phyloP scores from a whole-genome alignment of 495 filamentous ascomycete genomes.

The Talaromyces ruber region DNA sequence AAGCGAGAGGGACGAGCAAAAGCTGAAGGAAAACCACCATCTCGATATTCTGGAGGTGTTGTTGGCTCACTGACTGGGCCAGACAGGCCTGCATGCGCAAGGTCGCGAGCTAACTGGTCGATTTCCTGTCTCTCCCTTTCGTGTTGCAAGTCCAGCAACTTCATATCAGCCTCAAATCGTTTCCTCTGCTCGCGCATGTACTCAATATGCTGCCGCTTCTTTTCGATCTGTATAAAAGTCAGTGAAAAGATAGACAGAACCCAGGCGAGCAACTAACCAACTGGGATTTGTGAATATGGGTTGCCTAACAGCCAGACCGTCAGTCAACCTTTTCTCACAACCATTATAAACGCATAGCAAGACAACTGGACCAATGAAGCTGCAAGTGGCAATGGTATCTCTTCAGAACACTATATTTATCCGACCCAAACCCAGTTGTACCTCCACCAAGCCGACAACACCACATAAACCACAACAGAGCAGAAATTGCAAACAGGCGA shows the following conservation, averaged over 20 bases:
- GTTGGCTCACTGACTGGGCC: slow-evolving; percentile 88
- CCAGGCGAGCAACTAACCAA: slow-evolving; percentile 22
- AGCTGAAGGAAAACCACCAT: slow-evolving; percentile 62
- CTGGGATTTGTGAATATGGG: slow-evolving; percentile 29
- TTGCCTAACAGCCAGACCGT: slow-evolving; percentile 17
- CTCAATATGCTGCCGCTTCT: slow-evolving; percentile 84
- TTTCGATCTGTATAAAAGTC: slow-evolving; percentile 60
- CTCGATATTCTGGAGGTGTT: slow-evolving; percentile 90
- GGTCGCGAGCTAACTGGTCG: slow-evolving; percentile 67
- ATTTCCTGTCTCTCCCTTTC: slow-evolving; percentile 74
- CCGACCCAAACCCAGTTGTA: background rate
- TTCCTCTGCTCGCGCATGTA: slow-evolving; percentile 74
- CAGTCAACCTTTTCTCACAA: background rate
- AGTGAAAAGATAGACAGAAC: background rate
- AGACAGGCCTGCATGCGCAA: slow-evolving; percentile 51
- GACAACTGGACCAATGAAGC: background rate
- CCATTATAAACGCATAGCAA: background rate
- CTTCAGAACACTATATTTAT: background rate
- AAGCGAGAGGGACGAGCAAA: slow-evolving; percentile 74
- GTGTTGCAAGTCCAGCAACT: slow-evolving; percentile 73
- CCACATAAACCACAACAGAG: background rate
- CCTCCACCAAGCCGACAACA: background rate
- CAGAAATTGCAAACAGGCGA: slow-evolving; percentile 7
- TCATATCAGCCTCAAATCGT: slow-evolving; percentile 80
- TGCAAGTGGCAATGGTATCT: background rate